Evolutionary conservation across 352 stramenopile species (phyloP).

Genomic region (Globisporangium cederbergense): DNA sequence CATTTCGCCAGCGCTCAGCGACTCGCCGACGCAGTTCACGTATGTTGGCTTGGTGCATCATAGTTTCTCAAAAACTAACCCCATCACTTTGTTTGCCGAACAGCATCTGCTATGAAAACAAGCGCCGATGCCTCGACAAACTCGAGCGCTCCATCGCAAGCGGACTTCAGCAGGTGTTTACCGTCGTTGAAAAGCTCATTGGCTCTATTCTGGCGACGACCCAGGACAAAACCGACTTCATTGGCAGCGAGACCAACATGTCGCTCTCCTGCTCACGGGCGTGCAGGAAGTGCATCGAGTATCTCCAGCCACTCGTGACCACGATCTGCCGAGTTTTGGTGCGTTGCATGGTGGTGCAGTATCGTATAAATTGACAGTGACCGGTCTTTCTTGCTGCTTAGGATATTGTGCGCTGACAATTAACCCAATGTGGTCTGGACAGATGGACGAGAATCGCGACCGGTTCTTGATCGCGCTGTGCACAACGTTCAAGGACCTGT

Average conservation of each 20-base stretch:
- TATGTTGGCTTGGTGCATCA: constrained; percentile 19
- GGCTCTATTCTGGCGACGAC: constrained; percentile 40
- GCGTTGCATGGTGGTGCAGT: constrained; percentile 11
- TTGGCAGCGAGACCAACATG: constrained; percentile 69
- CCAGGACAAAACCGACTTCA: constrained; percentile 77
- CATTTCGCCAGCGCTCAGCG: constrained; percentile 31
- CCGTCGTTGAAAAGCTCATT: constrained; percentile 64
- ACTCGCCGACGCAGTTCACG: constrained; percentile 74
- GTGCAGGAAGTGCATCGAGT: constrained; percentile 69
- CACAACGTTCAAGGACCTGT: constrained; percentile 68
- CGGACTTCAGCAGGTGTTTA: constrained; percentile 49
- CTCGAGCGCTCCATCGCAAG: constrained; percentile 50
- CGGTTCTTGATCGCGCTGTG: constrained; percentile 53
- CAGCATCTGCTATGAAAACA: constrained; percentile 79
- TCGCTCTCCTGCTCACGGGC: constrained; percentile 68
- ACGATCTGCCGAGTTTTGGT: constrained; percentile 54
- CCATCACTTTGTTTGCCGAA: not conserved
- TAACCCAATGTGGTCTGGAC: not conserved
- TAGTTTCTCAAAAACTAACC: not conserved
- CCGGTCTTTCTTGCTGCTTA: too few relatives aligned
- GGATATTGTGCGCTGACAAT: not conserved
- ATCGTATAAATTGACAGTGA: not conserved
- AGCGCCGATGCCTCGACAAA: constrained; percentile 62
- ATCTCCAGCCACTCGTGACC: constrained; percentile 57
- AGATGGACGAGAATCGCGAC: constrained; percentile 64